Conservation (phyloP, 352 stramenopile species). For the Phytophthora fragariaefolia region DNA sequence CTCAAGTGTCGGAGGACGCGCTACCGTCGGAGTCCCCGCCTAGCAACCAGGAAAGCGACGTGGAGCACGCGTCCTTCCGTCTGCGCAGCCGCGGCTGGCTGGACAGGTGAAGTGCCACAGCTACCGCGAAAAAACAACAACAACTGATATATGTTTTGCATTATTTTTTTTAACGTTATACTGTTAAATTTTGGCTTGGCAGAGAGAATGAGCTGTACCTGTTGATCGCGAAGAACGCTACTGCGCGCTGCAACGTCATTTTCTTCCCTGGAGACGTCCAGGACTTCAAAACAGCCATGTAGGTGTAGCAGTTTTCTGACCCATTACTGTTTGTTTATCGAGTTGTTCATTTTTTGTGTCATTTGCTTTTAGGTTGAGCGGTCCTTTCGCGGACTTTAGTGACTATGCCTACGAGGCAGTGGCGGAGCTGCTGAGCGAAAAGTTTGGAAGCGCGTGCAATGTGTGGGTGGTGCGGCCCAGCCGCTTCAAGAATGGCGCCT, state of each 20-base stretch:
- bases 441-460: conserved; percentile 59
- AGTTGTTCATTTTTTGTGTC: conserved; percentile 1
- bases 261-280: conserved; percentile 79
- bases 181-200: conserved; percentile 7
- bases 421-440: conserved; percentile 47
- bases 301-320: conserved; percentile 11
- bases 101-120: conserved; percentile 28
- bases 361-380: conserved; percentile 32
- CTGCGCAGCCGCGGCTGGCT: conserved; percentile 39
- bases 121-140: background rate
- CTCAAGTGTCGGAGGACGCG: conserved; percentile 4
- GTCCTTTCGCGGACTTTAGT: conserved; percentile 50
- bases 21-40: background rate
- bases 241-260: conserved; percentile 54
- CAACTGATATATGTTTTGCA: too few relatives aligned
- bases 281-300: conserved; percentile 61
- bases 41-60: conserved; percentile 30
- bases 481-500: conserved; percentile 49
- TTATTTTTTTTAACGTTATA: too few relatives aligned
- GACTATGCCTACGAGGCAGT: conserved; percentile 67
- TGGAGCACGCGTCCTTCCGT: conserved; percentile 29
- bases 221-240: conserved; percentile 25
- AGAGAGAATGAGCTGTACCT: conserved; percentile 66
- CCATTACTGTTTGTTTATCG: background rate
- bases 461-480: conserved; percentile 67